Evolutionary conservation across 306 rosid genomes (phyloP).

Genomic region (Prunus campanulata): DNA sequence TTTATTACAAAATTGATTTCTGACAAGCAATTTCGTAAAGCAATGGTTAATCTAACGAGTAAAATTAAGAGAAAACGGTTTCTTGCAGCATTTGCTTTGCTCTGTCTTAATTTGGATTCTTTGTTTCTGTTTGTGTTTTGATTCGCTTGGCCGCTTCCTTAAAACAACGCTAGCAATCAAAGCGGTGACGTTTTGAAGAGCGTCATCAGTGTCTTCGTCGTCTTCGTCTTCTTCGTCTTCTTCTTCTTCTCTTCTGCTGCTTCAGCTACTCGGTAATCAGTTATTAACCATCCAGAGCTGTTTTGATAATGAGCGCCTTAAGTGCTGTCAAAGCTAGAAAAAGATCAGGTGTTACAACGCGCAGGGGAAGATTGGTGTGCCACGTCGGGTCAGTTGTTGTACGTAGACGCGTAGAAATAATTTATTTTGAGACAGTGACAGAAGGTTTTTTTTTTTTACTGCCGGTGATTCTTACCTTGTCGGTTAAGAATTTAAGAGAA

Average conservation of each 20-base stretch:
- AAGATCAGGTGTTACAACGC: neutral
- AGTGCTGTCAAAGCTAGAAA: neutral
- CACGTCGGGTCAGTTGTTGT: neutral
- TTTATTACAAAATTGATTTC: too few species aligned
- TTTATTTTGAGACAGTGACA: neutral
- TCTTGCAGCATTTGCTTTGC: conserved; percentile 22
- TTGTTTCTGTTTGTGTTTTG: neutral
- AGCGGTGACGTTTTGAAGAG: neutral
- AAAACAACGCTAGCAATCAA: conserved; percentile 1
- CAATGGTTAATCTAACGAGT: neutral
- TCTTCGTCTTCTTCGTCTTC: neutral
- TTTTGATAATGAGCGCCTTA: neutral
- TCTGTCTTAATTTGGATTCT: neutral
- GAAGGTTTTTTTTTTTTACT: neutral
- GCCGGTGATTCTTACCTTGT: too few species aligned
- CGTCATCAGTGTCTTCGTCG: neutral
- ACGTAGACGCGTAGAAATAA: neutral
- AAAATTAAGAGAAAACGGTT: neutral
- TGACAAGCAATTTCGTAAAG: neutral
- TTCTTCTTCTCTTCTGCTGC: neutral
- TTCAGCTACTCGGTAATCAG: neutral
- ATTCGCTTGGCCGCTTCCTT: conserved; percentile 12
- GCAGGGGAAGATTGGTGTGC: neutral
- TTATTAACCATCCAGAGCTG: neutral
- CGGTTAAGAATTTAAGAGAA: too few species aligned